Evolutionary conservation across 1,284 basidiomycete genomes (phyloP).

Genomic region (Vanrija sp.): DNA sequence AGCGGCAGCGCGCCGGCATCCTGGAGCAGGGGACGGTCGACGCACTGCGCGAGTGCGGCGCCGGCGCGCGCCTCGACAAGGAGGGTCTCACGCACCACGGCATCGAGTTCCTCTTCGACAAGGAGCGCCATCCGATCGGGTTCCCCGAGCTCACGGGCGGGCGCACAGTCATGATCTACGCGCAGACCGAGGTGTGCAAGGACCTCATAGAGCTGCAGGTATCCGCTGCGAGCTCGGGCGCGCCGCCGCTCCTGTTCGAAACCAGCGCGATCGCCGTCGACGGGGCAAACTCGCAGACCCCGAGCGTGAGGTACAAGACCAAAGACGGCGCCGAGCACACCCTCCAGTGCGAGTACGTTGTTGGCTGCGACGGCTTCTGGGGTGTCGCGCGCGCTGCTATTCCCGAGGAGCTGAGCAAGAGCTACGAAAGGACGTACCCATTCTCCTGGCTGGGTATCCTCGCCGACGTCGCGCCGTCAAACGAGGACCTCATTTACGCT

Average conservation of each 20-base stretch:
- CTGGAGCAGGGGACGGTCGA: slow-evolving; percentile 21
- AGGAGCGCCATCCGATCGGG: slow-evolving; percentile 14
- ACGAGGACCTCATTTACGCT: slow-evolving; percentile 22
- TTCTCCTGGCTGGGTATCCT: slow-evolving; percentile 21
- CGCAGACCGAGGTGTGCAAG: slow-evolving; percentile 23
- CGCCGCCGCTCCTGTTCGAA: slow-evolving; percentile 12
- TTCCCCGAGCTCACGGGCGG: slow-evolving; percentile 17
- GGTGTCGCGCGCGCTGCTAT: slow-evolving; percentile 18
- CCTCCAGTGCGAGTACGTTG: slow-evolving; percentile 15
- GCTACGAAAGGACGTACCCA: slow-evolving; percentile 18
- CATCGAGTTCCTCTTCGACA: slow-evolving; percentile 19
- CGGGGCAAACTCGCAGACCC: slow-evolving; percentile 10
- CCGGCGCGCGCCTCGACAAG: slow-evolving; percentile 18
- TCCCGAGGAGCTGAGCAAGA: slow-evolving; percentile 11
- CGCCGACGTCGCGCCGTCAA: slow-evolving; percentile 17
- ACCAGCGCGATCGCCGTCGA: slow-evolving; percentile 6
- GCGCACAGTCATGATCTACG: slow-evolving; percentile 21
- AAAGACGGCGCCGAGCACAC: slow-evolving; percentile 11
- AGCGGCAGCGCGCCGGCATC: slow-evolving; percentile 20
- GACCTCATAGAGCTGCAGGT: slow-evolving; percentile 20
- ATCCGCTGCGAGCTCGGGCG: slow-evolving; percentile 9
- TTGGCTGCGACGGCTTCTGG: slow-evolving; percentile 19
- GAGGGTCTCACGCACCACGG: slow-evolving; percentile 20
- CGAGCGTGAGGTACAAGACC: slow-evolving; percentile 12
- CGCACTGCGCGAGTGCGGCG: slow-evolving; percentile 14